phyloP scores from a whole-genome alignment of 805 yeast genomes.

The Metschnikowia lochheadii region DNA sequence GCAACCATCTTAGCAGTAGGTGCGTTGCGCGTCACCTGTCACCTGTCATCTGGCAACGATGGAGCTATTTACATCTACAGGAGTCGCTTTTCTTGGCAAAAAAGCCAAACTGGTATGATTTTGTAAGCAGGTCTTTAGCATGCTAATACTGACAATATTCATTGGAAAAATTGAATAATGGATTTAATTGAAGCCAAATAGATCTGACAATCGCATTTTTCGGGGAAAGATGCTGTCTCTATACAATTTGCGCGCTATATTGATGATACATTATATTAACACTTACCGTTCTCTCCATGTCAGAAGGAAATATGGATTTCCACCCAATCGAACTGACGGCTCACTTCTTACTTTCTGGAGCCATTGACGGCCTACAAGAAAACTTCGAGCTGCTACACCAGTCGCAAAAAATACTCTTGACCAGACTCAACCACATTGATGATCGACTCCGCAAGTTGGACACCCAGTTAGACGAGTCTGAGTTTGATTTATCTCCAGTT shows the following conservation, averaged over 20 bases:
- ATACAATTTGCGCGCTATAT: not conserved
- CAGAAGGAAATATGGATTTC: conserved; percentile 27
- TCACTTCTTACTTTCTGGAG: conserved; percentile 50
- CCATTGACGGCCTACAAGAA: conserved; percentile 48
- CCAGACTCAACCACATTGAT: conserved; percentile 44
- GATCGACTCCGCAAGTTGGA: conserved; percentile 27
- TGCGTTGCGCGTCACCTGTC: conserved; percentile 2
- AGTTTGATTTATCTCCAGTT: conserved; percentile 19
- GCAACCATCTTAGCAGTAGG: not conserved
- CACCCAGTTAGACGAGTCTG: conserved; percentile 17
- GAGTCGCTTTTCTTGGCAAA: no score
- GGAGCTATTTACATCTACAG: not conserved
- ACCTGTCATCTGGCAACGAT: not conserved
- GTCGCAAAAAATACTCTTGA: conserved; percentile 51
- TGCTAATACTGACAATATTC: no score
- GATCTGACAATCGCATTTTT: not conserved
- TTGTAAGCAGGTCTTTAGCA: no score
- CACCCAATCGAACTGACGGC: conserved; percentile 61
- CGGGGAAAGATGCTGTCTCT: no score
- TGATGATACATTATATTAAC: not conserved
- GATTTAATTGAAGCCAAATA: not conserved
- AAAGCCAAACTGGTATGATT: no score
- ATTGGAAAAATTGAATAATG: not conserved
- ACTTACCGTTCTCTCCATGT: not conserved
- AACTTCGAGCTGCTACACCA: conserved; percentile 51